A percentile compares a stretch with the other conserved stretches of the same genome.
phyloP scores from a whole-genome alignment of 176 grass and related monocot species.

The Miscanthus lutarioriparius region DNA sequence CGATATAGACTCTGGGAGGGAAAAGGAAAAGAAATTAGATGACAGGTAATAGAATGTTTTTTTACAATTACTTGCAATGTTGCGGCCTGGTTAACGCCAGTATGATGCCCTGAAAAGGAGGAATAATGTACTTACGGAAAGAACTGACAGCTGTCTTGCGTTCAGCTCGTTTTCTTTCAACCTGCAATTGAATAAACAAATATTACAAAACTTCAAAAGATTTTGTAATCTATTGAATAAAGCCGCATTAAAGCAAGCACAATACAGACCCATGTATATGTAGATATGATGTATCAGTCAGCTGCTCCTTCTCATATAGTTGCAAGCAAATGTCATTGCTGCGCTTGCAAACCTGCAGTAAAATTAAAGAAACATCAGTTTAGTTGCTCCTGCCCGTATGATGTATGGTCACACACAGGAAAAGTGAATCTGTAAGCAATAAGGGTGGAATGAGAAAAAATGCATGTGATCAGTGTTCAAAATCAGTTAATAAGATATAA shows the following conservation, averaged over 20 bases:
- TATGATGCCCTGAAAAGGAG: slow-evolving; percentile 9
- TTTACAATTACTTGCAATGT: not conserved
- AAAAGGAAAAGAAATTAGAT: slow-evolving; percentile 44
- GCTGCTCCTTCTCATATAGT: slow-evolving; percentile 89
- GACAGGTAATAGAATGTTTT: not conserved
- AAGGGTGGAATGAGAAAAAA: slow-evolving; percentile 31
- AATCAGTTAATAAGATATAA: not conserved
- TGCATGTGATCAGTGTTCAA: not conserved
- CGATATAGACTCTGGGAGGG: slow-evolving; percentile 66
- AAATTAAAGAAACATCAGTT: slow-evolving; percentile 1
- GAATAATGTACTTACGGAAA: slow-evolving; percentile 67
- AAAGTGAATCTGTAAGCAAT: not conserved
- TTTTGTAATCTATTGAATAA: slow-evolving; percentile 14
- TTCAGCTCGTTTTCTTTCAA: slow-evolving; percentile 73
- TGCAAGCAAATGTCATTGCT: slow-evolving; percentile 82
- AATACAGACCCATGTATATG: slow-evolving; percentile 87
- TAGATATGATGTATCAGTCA: slow-evolving; percentile 88
- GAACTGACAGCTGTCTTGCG: slow-evolving; percentile 71
- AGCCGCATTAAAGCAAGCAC: slow-evolving; percentile 10
- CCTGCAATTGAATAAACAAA: slow-evolving; percentile 45
- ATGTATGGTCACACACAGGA: not conserved
- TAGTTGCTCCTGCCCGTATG: slow-evolving; percentile 1
- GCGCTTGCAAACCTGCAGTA: slow-evolving; percentile 69
- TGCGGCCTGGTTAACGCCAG: not conserved
- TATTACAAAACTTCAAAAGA: slow-evolving; percentile 20